Conservation (phyloP, 2,329 filamentous ascomycete species). For the Exserohilum rostratum region DNA sequence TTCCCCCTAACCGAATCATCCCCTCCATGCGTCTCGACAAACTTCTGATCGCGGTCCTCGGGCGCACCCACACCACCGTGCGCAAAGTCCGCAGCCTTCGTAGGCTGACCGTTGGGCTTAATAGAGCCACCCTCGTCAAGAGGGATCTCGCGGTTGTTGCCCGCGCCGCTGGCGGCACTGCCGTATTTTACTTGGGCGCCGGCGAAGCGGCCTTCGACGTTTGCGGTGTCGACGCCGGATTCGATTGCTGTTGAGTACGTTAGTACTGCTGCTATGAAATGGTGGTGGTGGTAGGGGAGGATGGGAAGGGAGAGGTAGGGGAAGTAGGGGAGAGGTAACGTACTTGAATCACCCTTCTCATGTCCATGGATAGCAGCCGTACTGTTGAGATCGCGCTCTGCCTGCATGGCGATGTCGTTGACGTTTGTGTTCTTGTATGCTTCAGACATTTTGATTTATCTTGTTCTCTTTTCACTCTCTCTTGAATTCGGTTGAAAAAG, state of each 20-base stretch:
- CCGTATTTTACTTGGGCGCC: slow-evolving; percentile 53
- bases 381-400: slow-evolving; percentile 57
- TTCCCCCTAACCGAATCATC: slow-evolving; percentile 51
- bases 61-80: slow-evolving; percentile 55
- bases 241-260: slow-evolving; percentile 46
- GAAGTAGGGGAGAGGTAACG: slow-evolving; percentile 4
- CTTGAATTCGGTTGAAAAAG: not conserved
- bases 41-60: slow-evolving; percentile 51
- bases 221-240: slow-evolving; percentile 55
- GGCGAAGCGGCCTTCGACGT: slow-evolving; percentile 51
- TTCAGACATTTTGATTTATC: slow-evolving; percentile 48
- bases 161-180: slow-evolving; percentile 51
- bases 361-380: slow-evolving; percentile 49
- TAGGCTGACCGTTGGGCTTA: slow-evolving; percentile 49
- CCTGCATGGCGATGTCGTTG: slow-evolving; percentile 53
- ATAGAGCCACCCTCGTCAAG: slow-evolving; percentile 54
- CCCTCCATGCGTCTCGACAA: slow-evolving; percentile 48
- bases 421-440: slow-evolving; percentile 52
- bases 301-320: not conserved
- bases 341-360: slow-evolving; percentile 48
- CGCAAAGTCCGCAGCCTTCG: slow-evolving; percentile 55
- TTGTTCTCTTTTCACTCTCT: not conserved
- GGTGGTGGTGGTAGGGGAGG: not conserved
- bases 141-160: slow-evolving; percentile 57
- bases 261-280: no score